phyloP scores from a whole-genome alignment of 139 green algal species.

The Coelastrella sp. region DNA sequence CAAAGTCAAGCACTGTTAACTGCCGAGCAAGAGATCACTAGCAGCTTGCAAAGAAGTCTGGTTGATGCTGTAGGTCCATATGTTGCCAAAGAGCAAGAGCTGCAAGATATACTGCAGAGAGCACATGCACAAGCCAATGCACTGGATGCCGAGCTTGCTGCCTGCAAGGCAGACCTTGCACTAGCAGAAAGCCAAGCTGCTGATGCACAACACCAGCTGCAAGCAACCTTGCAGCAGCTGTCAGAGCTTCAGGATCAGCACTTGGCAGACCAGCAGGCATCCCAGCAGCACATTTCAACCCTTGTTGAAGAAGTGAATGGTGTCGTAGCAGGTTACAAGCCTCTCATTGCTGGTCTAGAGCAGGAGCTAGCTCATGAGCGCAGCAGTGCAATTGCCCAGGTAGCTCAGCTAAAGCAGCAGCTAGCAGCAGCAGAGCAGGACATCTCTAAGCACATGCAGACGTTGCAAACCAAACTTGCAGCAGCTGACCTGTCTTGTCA shows the following conservation, averaged over 20 bases:
- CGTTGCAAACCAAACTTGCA: slow-evolving; percentile 10
- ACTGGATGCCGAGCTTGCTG: not conserved
- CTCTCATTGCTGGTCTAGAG: slow-evolving; percentile 14
- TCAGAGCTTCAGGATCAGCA: not conserved
- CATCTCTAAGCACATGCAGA: not conserved
- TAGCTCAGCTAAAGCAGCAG: not conserved
- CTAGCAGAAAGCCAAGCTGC: not conserved
- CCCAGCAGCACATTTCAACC: not conserved
- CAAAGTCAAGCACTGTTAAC: not conserved
- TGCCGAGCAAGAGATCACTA: not conserved
- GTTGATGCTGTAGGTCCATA: not conserved
- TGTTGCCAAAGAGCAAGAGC: not conserved
- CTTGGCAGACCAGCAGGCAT: not conserved
- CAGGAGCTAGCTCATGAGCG: not conserved
- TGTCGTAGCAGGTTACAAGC: not conserved
- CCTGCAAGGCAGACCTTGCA: not conserved
- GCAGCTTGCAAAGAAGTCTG: not conserved
- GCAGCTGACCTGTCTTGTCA: not conserved
- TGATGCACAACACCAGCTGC: not conserved
- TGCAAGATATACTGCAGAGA: not conserved
- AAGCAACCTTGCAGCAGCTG: not conserved
- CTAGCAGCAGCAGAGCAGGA: slow-evolving; percentile 10
- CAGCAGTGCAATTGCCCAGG: not conserved
- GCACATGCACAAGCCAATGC: not conserved
- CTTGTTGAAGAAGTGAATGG: slow-evolving; percentile 15